Base-by-base conservation (phyloP, 2,329 filamentous ascomycete species). In the Phyllosticta paracitricarpa region DNA sequence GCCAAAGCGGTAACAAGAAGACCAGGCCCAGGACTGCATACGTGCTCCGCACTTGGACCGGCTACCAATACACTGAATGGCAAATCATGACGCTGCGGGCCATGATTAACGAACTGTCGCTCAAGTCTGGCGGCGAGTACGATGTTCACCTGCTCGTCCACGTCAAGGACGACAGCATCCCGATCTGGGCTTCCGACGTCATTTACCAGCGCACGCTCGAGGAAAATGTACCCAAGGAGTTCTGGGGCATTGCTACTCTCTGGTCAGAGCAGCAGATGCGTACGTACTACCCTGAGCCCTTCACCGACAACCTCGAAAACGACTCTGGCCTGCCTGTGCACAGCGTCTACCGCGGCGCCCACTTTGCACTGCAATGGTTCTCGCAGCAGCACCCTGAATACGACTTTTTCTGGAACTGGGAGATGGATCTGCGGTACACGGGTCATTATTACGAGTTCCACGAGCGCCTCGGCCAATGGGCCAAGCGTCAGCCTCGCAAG, bases 221-320 rank as follows among this genome's bases (percentile, higher is more conserved):
- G 58, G 84, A 88, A 57, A 82, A 83, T 26, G 82, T 93, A 12
- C 89, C 94, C 0, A 81, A 85, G 65, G 94, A 99, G 70, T 97
- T 99, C 76, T 87, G 84, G 66, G 89, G 89, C 55, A 86, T 99
- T 70, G 89, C 89, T 22, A 96, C 89, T 0, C 81, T 97, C 6
- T 99, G 94, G 94, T 94, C 90, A 0, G 91, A 96, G 73, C 87
- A 88, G 25, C 91, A 97, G 74, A 97, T 97, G 91, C 81, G 88
- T 59, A 84, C 91, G 62, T 82, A 96, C 67, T 99, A 97, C 74
- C 89, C 94, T 58, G 90, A 89, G 56, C 86, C 96, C 26, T 87
- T 90, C 69, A 90, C 95, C 64, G 86, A 59, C 61, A 62, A 62
- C 73, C 81, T 82, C 65, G 81, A 81, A 62, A 83, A 88, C 57